Evolutionary conservation across 2,329 filamentous ascomycete species (phyloP).

Genomic region (Gliomastix tumulicola): DNA sequence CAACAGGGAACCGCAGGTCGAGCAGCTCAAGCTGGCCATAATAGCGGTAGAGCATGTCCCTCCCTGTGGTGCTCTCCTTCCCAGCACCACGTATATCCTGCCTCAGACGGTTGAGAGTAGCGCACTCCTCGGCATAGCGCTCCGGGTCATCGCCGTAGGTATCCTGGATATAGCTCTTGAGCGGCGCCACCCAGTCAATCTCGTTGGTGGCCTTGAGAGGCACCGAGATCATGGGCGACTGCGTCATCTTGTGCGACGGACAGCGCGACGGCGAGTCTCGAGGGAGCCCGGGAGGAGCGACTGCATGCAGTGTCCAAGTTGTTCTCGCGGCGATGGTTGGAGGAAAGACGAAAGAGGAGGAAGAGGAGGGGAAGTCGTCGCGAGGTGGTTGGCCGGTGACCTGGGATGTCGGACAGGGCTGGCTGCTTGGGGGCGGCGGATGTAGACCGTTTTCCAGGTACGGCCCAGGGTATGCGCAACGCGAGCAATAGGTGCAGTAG

Average conservation of each 20-base stretch:
- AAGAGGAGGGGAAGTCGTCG: no score
- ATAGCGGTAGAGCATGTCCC: conserved; percentile 92
- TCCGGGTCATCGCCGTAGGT: conserved; percentile 97
- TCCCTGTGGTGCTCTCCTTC: conserved; percentile 88
- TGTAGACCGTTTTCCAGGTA: no score
- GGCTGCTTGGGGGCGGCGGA: no score
- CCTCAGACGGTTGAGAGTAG: conserved; percentile 83
- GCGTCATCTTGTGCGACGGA: conserved; percentile 50
- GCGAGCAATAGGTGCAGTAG: no score
- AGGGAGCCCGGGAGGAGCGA: background rate
- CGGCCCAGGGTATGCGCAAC: no score
- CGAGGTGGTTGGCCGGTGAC: no score
- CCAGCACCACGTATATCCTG: conserved; percentile 98
- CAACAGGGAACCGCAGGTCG: conserved; percentile 90
- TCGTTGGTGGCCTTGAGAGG: conserved; percentile 93
- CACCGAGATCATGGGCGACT: conserved; percentile 91
- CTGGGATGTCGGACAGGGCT: no score
- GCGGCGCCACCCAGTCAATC: conserved; percentile 91
- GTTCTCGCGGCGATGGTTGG: no score
- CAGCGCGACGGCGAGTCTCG: background rate
- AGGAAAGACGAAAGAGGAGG: no score
- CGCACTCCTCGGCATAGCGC: conserved; percentile 91
- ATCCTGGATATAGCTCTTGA: conserved; percentile 88
- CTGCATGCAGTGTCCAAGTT: no score
- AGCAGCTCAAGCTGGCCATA: conserved; percentile 95